Base-by-base conservation (phyloP, 2,329 filamentous ascomycete species). In the Colletotrichum sp. region DNA sequence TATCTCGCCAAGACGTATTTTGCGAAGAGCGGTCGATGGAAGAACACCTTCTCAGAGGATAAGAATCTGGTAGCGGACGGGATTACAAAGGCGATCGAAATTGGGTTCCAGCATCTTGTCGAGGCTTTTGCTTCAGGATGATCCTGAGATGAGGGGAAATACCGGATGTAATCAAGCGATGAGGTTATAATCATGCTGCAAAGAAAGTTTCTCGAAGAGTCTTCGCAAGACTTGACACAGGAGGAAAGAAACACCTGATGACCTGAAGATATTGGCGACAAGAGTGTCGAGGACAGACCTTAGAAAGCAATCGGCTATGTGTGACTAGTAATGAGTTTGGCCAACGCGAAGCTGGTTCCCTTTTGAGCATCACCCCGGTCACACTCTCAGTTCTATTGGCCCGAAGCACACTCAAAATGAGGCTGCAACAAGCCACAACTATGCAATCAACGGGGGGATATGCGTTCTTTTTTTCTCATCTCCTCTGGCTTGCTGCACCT, bases 11-110 rank as follows among this genome's bases (percentile, higher is more conserved):
- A 80, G 22, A 71, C 67, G 19, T 77, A 68, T 25, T 81, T 82
- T 68, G 78, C 79, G 2, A 73, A 72, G 71, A 78, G 77, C 12
- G 77, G 80, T 29, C 67, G 32, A 2, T 82, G 80, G 79, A 81
- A 76, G 71, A 57, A 63, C 19, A 67, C 77, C 16, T 81, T 82
- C 49, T 76, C 77, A 9, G 30, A 30, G 27, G 74, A 80, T 5
- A 72, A 72, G 62, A 57, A 75, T 19, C 55, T 77, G 4, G 76
- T 81, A 55, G 77, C 79, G 16, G 69, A 77, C 25, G 75, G 78
- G 5, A 82, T 81, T 30, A 71, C 72, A 29, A 63, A 75, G 11
- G 78, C 79, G 16, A 79, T 81, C 49, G 73, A 78, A 11, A 70
- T 69, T 27, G 80, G 80, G 6, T 80, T 82, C 44, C 59, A 30